Base-by-base conservation (phyloP, 305 asterid species). In the Solanum aculeatissimum region DNA sequence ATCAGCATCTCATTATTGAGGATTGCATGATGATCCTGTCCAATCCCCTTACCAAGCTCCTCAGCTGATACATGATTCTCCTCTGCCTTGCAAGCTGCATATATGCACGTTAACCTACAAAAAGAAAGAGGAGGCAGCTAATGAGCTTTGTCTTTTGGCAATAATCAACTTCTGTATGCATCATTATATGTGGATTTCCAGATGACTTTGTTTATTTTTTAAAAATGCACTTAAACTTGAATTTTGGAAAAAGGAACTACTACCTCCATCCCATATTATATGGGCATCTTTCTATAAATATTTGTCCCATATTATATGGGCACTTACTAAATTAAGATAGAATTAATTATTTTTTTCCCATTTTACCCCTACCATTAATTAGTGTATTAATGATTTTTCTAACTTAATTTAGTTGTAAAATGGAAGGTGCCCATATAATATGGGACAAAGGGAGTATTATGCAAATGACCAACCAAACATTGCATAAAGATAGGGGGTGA, bases 11-110 rank as follows among this genome's bases (percentile, higher is more conserved):
- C 99, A 84, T 94, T 92, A 86, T 93, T 92, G 51, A 95, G 98
- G 85, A 95, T 95, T 88, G 91, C 89, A 47, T 90, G 94, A 87
- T 95, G 98, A 91, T 94, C 95, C 88, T 95, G 98, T 75, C 91
- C 97, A 65, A 95, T 95, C 87, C 98, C 98, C 91, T 93, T 96
- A 72, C 98, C 99, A 86, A 96, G 98, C 92, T 96, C 98, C 92
- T 94, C 99, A 45, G 98, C 99, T 53, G 99, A 96, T 82, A 96
- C 98, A 84, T 94, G 99, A 87, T 94, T 96, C 89, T 96, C 99
- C 89, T 96, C 98, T 65, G 96, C 97, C 94, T 94, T 96, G 92
- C 99, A 96, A 60, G 98, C 99, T 81, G 96, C 91, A 92, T 96
- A 96, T 88, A 96, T 94, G 90, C 99, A 96, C 25, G 99, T 96